These are phyloP conservation scores for Boletus barrowsii DNA, from an alignment of 768 basidiomycete genomes.

Conservation along the genomic window DNA sequence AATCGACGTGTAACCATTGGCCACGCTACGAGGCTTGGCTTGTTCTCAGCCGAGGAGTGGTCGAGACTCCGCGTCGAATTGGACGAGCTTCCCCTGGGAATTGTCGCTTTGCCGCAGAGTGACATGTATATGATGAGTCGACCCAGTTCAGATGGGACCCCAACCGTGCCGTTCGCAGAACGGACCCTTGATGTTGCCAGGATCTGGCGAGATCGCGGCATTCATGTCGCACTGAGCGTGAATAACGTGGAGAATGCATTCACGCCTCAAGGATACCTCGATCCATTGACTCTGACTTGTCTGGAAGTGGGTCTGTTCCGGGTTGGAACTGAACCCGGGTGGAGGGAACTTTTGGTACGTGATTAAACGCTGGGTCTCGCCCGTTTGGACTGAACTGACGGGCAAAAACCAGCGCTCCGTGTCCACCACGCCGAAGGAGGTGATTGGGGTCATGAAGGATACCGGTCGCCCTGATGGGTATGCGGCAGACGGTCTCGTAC, in stretches of 20 bases:
- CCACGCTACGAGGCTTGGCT: slow-evolving; percentile 56
- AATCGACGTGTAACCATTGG: slow-evolving; percentile 50
- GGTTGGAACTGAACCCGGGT: slow-evolving; percentile 46
- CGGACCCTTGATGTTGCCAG: slow-evolving; percentile 55
- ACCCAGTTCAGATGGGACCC: slow-evolving; percentile 12
- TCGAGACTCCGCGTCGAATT: slow-evolving; percentile 34
- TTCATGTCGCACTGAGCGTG: slow-evolving; percentile 54
- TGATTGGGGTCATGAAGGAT: slow-evolving; percentile 36
- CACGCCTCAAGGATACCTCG: slow-evolving; percentile 63
- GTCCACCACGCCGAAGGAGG: slow-evolving; percentile 49
- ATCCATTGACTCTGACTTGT: slow-evolving; percentile 57
- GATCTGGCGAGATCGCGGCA: slow-evolving; percentile 41
- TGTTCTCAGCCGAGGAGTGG: slow-evolving; percentile 50
- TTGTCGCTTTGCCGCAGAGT: slow-evolving; percentile 60
- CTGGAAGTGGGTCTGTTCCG: slow-evolving; percentile 61
- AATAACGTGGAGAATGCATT: slow-evolving; percentile 69
- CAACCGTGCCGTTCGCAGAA: slow-evolving; percentile 38
- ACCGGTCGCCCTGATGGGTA: not conserved
- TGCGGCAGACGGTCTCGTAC: slow-evolving; percentile 28
- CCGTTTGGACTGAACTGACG: slow-evolving; percentile 1
- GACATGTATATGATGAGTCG: slow-evolving; percentile 71
- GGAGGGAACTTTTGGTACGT: slow-evolving; percentile 48
- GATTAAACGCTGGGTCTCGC: not conserved
- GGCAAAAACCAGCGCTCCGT: slow-evolving; percentile 43
- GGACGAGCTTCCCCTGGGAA: slow-evolving; percentile 44